Evolutionary conservation across 805 yeast species (phyloP).

Genomic region (Metschnikowia drakensbergensis): DNA sequence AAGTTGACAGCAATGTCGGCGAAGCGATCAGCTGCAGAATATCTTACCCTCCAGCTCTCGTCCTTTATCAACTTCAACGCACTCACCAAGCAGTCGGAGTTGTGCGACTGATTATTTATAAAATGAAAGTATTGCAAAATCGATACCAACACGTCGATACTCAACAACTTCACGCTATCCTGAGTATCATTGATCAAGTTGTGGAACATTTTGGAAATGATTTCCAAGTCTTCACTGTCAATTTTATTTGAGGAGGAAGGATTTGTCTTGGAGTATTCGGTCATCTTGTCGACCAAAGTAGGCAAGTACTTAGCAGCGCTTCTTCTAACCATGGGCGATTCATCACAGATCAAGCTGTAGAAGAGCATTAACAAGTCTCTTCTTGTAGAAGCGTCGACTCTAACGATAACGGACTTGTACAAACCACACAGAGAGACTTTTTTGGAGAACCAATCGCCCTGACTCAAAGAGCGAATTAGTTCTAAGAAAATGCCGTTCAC

Average conservation of each 20-base stretch:
- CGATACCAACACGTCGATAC: slow-evolving; percentile 83
- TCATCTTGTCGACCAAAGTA: slow-evolving; percentile 53
- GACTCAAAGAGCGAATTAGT: slow-evolving; percentile 69
- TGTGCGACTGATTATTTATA: slow-evolving; percentile 54
- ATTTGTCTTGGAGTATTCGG: slow-evolving; percentile 41
- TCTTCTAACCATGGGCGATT: slow-evolving; percentile 96
- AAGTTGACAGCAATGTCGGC: slow-evolving; percentile 67
- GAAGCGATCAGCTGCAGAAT: slow-evolving; percentile 95
- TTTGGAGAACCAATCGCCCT: slow-evolving; percentile 91
- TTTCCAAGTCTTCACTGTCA: slow-evolving; percentile 67
- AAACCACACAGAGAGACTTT: slow-evolving; percentile 91
- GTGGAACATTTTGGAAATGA: slow-evolving; percentile 78
- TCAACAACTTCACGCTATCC: slow-evolving; percentile 88
- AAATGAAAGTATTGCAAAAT: slow-evolving; percentile 66
- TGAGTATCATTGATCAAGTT: slow-evolving; percentile 78
- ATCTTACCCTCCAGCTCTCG: slow-evolving; percentile 97
- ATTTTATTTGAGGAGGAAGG: slow-evolving; percentile 29
- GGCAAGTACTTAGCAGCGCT: slow-evolving; percentile 89
- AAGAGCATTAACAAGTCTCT: slow-evolving; percentile 63
- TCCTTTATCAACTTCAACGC: slow-evolving; percentile 74
- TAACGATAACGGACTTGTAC: slow-evolving; percentile 62
- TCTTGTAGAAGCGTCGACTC: slow-evolving; percentile 54
- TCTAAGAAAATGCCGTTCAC: slow-evolving; percentile 66
- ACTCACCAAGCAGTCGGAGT: slow-evolving; percentile 58
- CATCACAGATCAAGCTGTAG: slow-evolving; percentile 74